Evolutionary conservation across 2,329 filamentous ascomycete genomes (phyloP), one percentile per base, ranked within the genome.

Genomic region (Clonostachys solani): DNA sequence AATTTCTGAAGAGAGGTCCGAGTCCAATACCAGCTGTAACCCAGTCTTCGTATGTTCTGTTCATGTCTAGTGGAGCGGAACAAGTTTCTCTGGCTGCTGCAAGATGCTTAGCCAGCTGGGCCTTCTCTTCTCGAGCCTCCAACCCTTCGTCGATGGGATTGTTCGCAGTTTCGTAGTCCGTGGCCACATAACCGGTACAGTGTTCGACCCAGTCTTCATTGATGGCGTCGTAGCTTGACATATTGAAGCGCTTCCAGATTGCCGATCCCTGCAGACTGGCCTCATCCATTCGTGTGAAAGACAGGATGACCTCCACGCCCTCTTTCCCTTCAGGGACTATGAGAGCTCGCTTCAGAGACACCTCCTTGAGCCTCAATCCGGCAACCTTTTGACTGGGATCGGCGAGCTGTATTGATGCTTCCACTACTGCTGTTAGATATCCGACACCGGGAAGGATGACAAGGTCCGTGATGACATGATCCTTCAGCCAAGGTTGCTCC

Each of bases 341-440:
- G 13, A 58, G 46, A 5, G 54, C 56, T 37, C 54, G 45, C 10
- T 43, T 47, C n/a, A 59, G 50, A 19, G 17, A 13, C 35, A 41
- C 34, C 40, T 33, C 33, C 19, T 42, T 15, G 10, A 47, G 29
- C 19, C 33, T 40, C n/a, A 42, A 36, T 34, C 45, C 47, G 12
- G 40, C 19, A 29, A 50, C 46, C 5, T 38, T 48, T 19, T 16
- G 34, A 9, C 10, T 23, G 47, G 16, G 44, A 48, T 47, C 19
- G 35, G 43, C 48, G 19, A 56, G 16, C 33, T 56, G 56, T 3
- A 52, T 49, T 1, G 52, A 41, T 13, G 62, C 64, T 50, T 69
- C 64, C 5, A 56, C 53, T n/a, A 57, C 62, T 57, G 65, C 64
- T n/a, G 56, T 48, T 7, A 67, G 49, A 43, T 65, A 67, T 10